These are phyloP conservation scores for Fusarium nygamai DNA, from an alignment of 2,329 filamentous ascomycete genomes.

Conservation along the genomic window DNA sequence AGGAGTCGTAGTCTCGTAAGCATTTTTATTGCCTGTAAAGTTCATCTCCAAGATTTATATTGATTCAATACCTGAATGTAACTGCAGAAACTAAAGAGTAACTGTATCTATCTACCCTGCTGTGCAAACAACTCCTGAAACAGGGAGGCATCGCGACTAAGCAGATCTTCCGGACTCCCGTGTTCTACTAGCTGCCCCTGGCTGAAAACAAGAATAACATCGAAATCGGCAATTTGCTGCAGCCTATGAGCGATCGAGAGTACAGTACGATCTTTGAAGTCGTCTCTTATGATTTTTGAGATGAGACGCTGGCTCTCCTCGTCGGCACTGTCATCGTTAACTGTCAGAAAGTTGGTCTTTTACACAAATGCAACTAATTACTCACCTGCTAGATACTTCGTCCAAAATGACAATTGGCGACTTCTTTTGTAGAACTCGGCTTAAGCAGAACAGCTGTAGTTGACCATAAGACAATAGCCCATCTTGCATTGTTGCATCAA, in stretches of 20 bases:
- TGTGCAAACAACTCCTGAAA: neutral
- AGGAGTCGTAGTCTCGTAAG: neutral
- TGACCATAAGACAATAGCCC: neutral
- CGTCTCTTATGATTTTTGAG: neutral
- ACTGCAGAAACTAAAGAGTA: neutral
- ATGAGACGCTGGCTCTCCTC: neutral
- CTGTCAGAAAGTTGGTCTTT: neutral
- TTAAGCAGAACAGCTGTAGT: neutral
- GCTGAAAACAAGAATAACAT: neutral
- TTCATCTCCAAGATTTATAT: neutral
- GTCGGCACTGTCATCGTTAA: neutral
- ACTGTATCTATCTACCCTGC: neutral
- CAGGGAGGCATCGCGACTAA: neutral
- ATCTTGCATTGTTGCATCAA: neutral
- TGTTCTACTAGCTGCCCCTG: neutral
- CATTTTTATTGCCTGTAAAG: neutral
- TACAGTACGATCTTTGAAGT: neutral
- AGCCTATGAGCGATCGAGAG: neutral
- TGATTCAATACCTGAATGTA: neutral
- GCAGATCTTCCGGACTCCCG: neutral
- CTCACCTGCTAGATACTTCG: neutral
- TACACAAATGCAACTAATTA: neutral
- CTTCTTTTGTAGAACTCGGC: neutral
- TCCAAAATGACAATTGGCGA: neutral
- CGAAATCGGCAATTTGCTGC: neutral